phyloP scores from a whole-genome alignment of 2,329 filamentous ascomycete genomes.

The Colletotrichum zoysiae region DNA sequence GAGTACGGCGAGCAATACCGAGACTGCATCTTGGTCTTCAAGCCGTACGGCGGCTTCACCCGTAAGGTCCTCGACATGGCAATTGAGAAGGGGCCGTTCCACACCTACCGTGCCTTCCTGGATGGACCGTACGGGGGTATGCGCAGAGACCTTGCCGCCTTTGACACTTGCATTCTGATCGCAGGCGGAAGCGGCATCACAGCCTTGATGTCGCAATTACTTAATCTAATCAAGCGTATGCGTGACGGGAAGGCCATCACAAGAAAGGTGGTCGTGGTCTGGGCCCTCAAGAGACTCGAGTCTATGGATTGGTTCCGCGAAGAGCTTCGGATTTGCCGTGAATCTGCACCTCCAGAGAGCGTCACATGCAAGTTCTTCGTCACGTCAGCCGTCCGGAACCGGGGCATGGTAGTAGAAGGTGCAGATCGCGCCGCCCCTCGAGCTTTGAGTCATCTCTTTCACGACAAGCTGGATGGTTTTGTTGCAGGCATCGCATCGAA shows the following conservation, averaged over 20 bases:
- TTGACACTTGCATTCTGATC: constrained; percentile 93
- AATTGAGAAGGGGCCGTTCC: constrained; percentile 86
- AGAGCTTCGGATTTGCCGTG: constrained; percentile 90
- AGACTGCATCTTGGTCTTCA: constrained; percentile 91
- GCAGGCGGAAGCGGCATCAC: constrained; percentile 96
- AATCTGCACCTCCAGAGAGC: constrained; percentile 87
- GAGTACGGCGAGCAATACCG: constrained; percentile 89
- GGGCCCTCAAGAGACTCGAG: constrained; percentile 90
- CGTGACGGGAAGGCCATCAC: constrained; percentile 94
- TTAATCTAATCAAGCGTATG: constrained; percentile 97
- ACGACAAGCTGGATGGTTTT: constrained; percentile 89
- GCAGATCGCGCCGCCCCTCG: constrained; percentile 64
- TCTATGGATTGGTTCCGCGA: constrained; percentile 99
- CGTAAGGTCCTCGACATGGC: constrained; percentile 85
- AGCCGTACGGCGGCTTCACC: constrained; percentile 92
- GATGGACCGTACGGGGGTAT: constrained; percentile 97
- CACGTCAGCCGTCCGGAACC: constrained; percentile 77
- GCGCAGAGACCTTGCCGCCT: constrained; percentile 88
- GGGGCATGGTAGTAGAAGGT: constrained; percentile 44
- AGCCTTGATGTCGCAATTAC: constrained; percentile 88
- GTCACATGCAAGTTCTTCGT: constrained; percentile 97
- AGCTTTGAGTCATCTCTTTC: constrained; percentile 80
- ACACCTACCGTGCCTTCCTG: constrained; percentile 91
- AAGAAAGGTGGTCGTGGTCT: constrained; percentile 90
- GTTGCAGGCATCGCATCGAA: constrained; percentile 90